Evolutionary conservation across 1,139 yeast genomes (phyloP).

Genomic region (Lodderomyces oxycetoniae): DNA sequence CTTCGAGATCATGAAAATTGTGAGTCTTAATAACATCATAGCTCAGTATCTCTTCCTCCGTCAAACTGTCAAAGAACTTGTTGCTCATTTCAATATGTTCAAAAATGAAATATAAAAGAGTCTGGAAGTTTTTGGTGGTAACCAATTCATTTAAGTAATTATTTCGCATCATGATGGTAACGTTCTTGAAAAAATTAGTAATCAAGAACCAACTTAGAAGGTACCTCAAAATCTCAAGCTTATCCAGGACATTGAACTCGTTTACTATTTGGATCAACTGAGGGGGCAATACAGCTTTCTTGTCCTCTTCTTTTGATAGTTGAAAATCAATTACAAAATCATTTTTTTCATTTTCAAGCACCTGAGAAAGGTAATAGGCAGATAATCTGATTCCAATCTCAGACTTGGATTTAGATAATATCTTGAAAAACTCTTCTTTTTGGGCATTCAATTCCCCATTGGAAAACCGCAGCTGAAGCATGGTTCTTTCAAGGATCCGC

Average conservation of each 20-base stretch:
- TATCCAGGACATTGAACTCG: constrained; percentile 3
- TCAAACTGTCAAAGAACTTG: constrained; percentile 8
- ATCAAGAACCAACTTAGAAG: constrained; percentile 70
- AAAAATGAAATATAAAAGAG: constrained; percentile 47
- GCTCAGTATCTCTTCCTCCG: constrained; percentile 13
- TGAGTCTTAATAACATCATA: constrained; percentile 20
- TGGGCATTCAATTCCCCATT: constrained; percentile 14
- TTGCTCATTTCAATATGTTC: constrained; percentile 45
- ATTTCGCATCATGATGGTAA: constrained; percentile 31
- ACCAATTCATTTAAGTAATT: constrained; percentile 37
- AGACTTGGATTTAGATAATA: constrained; percentile 22
- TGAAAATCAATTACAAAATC: constrained; percentile 61
- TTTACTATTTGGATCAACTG: constrained; percentile 22
- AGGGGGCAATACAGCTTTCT: constrained; percentile 32
- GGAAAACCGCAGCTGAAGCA: constrained; percentile 11
- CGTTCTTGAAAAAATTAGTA: constrained; percentile 58
- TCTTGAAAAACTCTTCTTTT: constrained; percentile 18
- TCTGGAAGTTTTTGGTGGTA: constrained; percentile 41
- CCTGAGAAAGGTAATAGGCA: constrained; percentile 28
- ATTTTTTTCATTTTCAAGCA: constrained; percentile 43
- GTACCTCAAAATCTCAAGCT: constrained; percentile 34
- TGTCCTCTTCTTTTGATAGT: constrained; percentile 30
- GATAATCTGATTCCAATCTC: constrained; percentile 34
- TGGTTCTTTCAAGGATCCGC: constrained; percentile 27
- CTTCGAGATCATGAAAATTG: constrained; percentile 17